These are phyloP conservation scores for Solanum chiquidenum DNA, from an alignment of 257 asterid genomes.

Conservation along the genomic window DNA sequence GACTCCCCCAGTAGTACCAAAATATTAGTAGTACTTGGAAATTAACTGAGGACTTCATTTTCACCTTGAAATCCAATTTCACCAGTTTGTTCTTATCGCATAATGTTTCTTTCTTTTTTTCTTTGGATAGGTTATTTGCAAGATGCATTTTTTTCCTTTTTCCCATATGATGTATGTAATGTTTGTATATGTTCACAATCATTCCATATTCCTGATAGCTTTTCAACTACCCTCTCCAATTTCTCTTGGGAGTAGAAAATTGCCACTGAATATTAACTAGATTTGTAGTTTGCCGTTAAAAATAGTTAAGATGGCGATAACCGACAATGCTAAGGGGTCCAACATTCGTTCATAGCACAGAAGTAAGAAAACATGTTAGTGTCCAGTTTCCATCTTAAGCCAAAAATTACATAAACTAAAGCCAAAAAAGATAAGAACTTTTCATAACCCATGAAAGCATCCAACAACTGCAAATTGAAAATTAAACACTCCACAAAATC, in stretches of 20 bases:
- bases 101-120: not conserved
- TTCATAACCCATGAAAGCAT: not conserved
- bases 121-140: not conserved
- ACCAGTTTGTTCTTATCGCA: not conserved
- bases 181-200: not conserved
- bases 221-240: not conserved
- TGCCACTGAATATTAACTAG: not conserved
- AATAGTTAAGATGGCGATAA: not conserved
- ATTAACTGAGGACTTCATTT: not conserved
- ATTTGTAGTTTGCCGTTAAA: not conserved
- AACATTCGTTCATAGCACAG: not conserved
- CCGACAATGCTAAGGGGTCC: not conserved
- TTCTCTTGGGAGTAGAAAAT: not conserved
- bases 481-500: not conserved
- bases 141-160: not conserved
- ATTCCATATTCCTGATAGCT: not conserved
- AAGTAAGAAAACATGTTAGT: not conserved
- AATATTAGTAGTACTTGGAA: not conserved
- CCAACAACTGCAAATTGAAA: not conserved
- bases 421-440: not conserved
- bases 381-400: not conserved
- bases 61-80: not conserved
- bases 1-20: not conserved
- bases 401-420: not conserved
- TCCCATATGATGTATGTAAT: not conserved